Conservation (phyloP, 192 early-diverging fungal genomes). For the Rhizophagus sp. region DNA sequence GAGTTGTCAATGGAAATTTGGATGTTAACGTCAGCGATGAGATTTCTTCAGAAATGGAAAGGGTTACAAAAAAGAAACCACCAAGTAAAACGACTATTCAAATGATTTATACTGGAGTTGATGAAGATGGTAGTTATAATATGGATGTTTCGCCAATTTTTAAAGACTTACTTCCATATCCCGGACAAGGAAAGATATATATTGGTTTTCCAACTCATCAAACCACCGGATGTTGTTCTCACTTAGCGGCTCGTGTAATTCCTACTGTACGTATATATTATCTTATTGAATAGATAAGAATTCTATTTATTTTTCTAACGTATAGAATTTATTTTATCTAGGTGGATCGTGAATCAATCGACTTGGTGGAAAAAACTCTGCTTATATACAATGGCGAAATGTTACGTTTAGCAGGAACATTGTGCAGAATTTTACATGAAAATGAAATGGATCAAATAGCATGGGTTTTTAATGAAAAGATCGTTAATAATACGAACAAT, state of each 20-base stretch:
- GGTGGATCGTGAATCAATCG: slow-evolving; percentile 83
- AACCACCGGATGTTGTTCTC: slow-evolving; percentile 83
- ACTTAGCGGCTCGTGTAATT: slow-evolving; percentile 81
- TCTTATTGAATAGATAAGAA: not conserved
- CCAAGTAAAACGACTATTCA: slow-evolving; percentile 70
- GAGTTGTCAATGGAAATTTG: slow-evolving; percentile 65
- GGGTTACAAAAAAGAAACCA: slow-evolving; percentile 86
- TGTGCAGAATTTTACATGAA: slow-evolving; percentile 76
- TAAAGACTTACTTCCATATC: slow-evolving; percentile 69
- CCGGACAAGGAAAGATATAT: slow-evolving; percentile 81
- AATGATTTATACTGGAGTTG: slow-evolving; percentile 71
- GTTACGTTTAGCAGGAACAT: slow-evolving; percentile 68
- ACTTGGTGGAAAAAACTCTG: slow-evolving; percentile 83
- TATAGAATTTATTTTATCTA: not conserved
- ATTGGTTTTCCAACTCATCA: slow-evolving; percentile 93
- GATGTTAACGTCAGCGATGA: slow-evolving; percentile 54
- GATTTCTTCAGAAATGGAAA: slow-evolving; percentile 77
- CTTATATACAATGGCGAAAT: slow-evolving; percentile 83
- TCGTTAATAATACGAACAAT: not conserved
- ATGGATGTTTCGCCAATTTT: slow-evolving; percentile 54
- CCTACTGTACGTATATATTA: slow-evolving; percentile 60
- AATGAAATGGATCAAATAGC: slow-evolving; percentile 69
- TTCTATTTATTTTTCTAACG: not conserved
- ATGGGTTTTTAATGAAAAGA: slow-evolving; percentile 46
- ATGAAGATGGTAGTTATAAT: slow-evolving; percentile 59